Evolutionary conservation across 2,329 filamentous ascomycete species (phyloP).

Genomic region (Xylaria sp.): DNA sequence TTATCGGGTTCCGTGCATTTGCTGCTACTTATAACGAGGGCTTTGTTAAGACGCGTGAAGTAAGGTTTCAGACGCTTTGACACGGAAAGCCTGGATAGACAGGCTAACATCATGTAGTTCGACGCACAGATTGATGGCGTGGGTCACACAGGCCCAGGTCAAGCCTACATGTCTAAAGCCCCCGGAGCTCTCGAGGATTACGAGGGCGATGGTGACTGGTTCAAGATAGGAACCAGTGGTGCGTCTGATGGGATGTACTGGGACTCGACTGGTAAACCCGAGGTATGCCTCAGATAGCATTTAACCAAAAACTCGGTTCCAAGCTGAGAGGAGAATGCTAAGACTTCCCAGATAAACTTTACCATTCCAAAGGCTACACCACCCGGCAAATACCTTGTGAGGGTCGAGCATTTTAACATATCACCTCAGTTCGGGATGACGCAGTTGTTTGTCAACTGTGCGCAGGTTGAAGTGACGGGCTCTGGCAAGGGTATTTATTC

Average conservation of each 20-base stretch:
- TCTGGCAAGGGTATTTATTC: slow-evolving; percentile 9
- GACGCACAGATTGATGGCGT: background rate
- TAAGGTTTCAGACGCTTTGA: background rate
- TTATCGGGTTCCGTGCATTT: slow-evolving; percentile 12
- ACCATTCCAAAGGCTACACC: slow-evolving; percentile 18
- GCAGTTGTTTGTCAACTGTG: slow-evolving; percentile 17
- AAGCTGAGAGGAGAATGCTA: background rate
- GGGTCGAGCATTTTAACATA: slow-evolving; percentile 18
- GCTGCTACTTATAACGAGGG: background rate
- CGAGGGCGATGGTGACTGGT: slow-evolving; percentile 11
- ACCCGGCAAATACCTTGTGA: slow-evolving; percentile 16
- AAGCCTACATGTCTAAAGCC: slow-evolving; percentile 13
- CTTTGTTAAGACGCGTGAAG: slow-evolving; percentile 1
- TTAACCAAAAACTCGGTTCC: background rate
- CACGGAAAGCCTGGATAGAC: background rate
- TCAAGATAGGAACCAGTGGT: slow-evolving; percentile 14
- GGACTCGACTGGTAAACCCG: slow-evolving; percentile 5
- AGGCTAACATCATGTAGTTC: background rate
- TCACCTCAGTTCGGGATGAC: background rate
- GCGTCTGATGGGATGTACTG: slow-evolving; percentile 10
- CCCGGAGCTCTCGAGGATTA: slow-evolving; percentile 10
- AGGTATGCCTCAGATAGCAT: background rate
- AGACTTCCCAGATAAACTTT: slow-evolving; percentile 10
- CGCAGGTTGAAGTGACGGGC: slow-evolving; percentile 10
- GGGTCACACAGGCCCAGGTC: background rate